Percentiles rank a stretch among this genome's conserved stretches.
Evolutionary conservation across 441 rosid species (phyloP).

Genomic region (Erodium chrysanthum): DNA sequence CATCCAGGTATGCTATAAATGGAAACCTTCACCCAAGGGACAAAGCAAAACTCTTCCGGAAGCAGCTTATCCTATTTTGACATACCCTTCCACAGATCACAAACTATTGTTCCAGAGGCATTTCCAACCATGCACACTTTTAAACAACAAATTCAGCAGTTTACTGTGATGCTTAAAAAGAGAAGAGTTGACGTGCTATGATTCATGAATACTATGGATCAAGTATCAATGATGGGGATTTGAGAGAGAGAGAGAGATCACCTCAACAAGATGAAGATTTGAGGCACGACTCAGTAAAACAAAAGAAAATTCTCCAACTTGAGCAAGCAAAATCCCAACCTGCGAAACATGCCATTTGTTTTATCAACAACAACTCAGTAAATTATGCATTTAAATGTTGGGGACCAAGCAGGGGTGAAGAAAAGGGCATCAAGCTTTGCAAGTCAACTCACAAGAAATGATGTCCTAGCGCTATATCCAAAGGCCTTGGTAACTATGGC

Average conservation of each 20-base stretch:
- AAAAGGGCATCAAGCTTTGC: neutral
- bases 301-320: conserved; percentile 95
- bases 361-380: neutral
- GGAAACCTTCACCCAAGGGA: too few species aligned
- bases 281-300: conserved; percentile 91
- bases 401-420: neutral
- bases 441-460: conserved; percentile 64
- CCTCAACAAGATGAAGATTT: conserved; percentile 89
- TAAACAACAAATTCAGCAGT: neutral
- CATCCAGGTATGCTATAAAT: neutral
- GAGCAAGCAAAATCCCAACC: conserved; percentile 93
- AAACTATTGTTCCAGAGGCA: neutral
- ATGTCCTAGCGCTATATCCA: conserved; percentile 69
- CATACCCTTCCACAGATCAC: neutral
- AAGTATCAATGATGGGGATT: neutral
- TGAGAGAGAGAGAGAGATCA: conserved; percentile 19
- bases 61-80: neutral
- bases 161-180: neutral
- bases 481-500: conserved; percentile 61
- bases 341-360: conserved; percentile 21
- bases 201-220: too few species aligned
- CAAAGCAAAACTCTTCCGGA: too few species aligned
- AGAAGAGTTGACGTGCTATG: neutral
- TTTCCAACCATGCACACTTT: neutral
- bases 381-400: neutral